Conservation (phyloP, 2,329 filamentous ascomycete genomes). For the Helminthosporium solani region DNA sequence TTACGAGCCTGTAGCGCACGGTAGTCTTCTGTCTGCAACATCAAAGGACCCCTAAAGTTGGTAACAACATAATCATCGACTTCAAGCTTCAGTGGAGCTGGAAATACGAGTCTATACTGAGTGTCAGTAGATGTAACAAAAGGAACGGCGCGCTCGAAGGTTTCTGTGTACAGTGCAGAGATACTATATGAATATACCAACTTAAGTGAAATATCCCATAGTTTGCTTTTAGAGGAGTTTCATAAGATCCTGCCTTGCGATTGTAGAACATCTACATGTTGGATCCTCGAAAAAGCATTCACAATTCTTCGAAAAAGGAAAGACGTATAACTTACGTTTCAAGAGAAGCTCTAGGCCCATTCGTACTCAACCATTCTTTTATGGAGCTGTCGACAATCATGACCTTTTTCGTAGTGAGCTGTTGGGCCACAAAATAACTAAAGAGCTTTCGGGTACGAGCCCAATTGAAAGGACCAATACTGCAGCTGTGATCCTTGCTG, state of each 20-base stretch:
- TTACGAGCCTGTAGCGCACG: constrained; percentile 1
- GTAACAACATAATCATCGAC: constrained; percentile 6
- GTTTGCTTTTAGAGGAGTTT: too few relatives aligned
- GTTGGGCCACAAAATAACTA: constrained; percentile 14
- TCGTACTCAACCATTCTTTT: constrained; percentile 11
- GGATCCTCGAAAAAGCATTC: background rate
- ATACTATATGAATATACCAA: too few relatives aligned
- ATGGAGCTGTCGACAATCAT: constrained; percentile 29
- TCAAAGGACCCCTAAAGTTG: constrained; percentile 12
- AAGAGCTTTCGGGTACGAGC: constrained; percentile 21
- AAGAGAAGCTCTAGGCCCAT: background rate
- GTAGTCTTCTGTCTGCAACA: constrained; percentile 15
- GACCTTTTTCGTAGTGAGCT: constrained; percentile 17
- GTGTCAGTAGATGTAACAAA: background rate
- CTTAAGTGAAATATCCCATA: too few relatives aligned
- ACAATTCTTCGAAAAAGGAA: too few relatives aligned
- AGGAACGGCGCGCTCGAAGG: background rate
- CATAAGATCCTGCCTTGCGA: too few relatives aligned
- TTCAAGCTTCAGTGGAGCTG: background rate
- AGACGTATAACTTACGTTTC: background rate
- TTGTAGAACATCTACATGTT: background rate
- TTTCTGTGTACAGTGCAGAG: too few relatives aligned
- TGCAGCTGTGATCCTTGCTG: constrained; percentile 1
- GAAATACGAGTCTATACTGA: background rate
- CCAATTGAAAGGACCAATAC: constrained; percentile 24